A percentile compares a stretch with the other conserved stretches of the same genome.
Evolutionary conservation across 805 yeast genomes (phyloP).

Genomic region (Clavispora carvajalis): DNA sequence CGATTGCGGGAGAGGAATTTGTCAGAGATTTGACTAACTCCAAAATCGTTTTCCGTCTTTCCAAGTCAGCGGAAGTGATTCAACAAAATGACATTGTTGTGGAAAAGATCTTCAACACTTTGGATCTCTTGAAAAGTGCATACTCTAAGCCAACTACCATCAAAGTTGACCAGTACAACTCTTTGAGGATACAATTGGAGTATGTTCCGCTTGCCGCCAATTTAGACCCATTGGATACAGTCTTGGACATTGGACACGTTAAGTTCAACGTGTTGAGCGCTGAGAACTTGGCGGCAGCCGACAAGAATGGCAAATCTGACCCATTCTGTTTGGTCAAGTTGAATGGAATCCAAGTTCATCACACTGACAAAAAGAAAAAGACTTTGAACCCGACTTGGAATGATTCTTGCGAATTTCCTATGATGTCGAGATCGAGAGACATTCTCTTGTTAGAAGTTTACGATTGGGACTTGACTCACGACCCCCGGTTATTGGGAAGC

Average conservation of each 20-base stretch:
- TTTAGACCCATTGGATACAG: constrained; percentile 54
- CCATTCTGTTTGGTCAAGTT: constrained; percentile 54
- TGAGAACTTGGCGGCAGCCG: constrained; percentile 50
- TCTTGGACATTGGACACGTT: constrained; percentile 63
- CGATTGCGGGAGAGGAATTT: constrained; percentile 54
- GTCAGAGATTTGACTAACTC: constrained; percentile 69
- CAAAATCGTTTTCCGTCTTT: constrained; percentile 48
- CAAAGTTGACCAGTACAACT: constrained; percentile 34
- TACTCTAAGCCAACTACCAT: constrained; percentile 43
- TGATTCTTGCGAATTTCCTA: constrained; percentile 53
- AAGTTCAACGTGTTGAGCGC: constrained; percentile 55
- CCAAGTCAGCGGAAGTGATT: constrained; percentile 46
- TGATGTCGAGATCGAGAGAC: constrained; percentile 58
- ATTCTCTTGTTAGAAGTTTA: constrained; percentile 44
- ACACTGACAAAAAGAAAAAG: constrained; percentile 58
- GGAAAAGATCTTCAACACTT: constrained; percentile 46
- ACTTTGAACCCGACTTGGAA: constrained; percentile 75
- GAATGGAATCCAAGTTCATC: constrained; percentile 51
- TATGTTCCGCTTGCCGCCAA: constrained; percentile 54
- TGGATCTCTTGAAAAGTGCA: constrained; percentile 49
- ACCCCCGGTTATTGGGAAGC: constrained; percentile 55
- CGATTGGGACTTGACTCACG: constrained; percentile 80
- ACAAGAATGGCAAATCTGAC: constrained; percentile 73
- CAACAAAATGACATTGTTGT: constrained; percentile 44
- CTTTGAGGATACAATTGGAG: constrained; percentile 47